Evolutionary conservation across 1,139 yeast species (phyloP).

Genomic region (Pichia cactophila): DNA sequence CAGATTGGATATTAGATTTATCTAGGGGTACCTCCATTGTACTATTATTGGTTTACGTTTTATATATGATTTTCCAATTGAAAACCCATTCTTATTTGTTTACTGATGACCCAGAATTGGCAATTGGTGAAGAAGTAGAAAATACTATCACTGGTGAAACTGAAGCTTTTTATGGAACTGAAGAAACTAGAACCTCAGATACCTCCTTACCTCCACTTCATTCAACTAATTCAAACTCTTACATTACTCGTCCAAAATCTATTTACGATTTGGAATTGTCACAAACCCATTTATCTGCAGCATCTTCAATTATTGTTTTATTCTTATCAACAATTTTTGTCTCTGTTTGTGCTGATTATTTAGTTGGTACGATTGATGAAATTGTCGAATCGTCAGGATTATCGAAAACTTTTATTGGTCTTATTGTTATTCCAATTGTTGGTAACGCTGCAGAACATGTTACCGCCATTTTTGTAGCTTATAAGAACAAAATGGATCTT

Average conservation of each 20-base stretch:
- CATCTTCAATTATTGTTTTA: constrained; percentile 41
- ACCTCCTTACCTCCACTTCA: constrained; percentile 6
- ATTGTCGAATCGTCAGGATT: constrained; percentile 79
- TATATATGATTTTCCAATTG: constrained; percentile 80
- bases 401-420: constrained; percentile 91
- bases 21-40: constrained; percentile 86
- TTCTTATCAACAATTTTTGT: constrained; percentile 69
- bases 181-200: neutral
- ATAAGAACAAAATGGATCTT: constrained; percentile 94
- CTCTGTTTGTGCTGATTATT: constrained; percentile 84
- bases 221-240: constrained; percentile 14
- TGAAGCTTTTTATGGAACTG: constrained; percentile 5
- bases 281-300: constrained; percentile 35
- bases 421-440: constrained; percentile 88
- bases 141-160: constrained; percentile 13
- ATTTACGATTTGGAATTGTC: constrained; percentile 18
- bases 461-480: constrained; percentile 90
- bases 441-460: constrained; percentile 99
- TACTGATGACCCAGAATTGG: constrained; percentile 29
- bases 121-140: neutral
- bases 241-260: constrained; percentile 25
- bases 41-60: constrained; percentile 65
- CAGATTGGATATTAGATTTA: constrained; percentile 54
- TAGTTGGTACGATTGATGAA: constrained; percentile 87
- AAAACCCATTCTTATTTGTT: constrained; percentile 70